Evolutionary conservation across 2,329 filamentous ascomycete species (phyloP), one percentile per base, ranked within the genome.

Genomic region (Neopestalotiopsis sp.): DNA sequence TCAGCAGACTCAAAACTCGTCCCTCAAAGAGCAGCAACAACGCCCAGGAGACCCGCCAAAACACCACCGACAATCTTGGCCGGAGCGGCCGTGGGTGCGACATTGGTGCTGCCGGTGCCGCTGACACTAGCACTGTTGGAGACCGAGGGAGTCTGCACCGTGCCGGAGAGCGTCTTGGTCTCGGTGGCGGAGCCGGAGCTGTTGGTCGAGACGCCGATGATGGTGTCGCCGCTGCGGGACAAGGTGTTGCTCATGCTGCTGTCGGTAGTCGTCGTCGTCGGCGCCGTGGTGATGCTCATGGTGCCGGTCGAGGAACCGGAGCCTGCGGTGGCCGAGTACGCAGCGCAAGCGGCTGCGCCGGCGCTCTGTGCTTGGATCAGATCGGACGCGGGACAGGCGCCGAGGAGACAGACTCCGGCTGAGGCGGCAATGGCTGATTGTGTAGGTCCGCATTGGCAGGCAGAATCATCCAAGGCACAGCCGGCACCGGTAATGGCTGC

Each of bases 361-460:
- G 76, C 76, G 38, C 72, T 74, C 66, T 76, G 70, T 17, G 79
- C 81, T 17, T 71, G 59, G 6, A 68, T 30, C 17, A 84, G 72
- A 6, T 76, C 74, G 3, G 59, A 32, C 6, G 70, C 42, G 12
- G 71, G 45, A 76, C 82, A 84, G 63, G 68, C 68, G 3, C 40
- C 6, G 20, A 81, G 56, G 30, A 83, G 75, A 70, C 81, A 82
- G 5, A 75, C 68, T 0, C 74, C 76, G 28, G 73, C 78, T 68
- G 69, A 65, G 61, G 53, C 67, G 68, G 69, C 77, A 68, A 83
- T 82, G 67, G 68, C 72, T 14, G 73, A 40, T 71, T 80, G 72
- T 0, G 73, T 77, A 6, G 75, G 71, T 2, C 79, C 86, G 80
- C 87, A 89, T 74, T 86, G 85, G 81, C 87, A 89, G 65, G 75